Percentiles rank a stretch among this genome's conserved stretches.
phyloP scores from a whole-genome alignment of 2,329 filamentous ascomycete species.

The Elsinoe perseae region DNA sequence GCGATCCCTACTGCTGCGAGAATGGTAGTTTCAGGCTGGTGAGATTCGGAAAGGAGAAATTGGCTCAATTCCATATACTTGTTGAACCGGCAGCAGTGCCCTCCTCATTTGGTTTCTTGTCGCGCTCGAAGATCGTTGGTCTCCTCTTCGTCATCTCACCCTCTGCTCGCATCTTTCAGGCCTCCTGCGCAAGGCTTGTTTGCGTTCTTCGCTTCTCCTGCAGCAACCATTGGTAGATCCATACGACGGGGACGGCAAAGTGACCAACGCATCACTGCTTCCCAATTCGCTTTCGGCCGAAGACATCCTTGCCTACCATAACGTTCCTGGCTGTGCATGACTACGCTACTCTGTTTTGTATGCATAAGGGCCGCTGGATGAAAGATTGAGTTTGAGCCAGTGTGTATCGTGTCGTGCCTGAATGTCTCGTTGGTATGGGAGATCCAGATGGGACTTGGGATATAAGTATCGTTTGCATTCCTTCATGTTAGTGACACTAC shows the following conservation, averaged over 20 bases:
- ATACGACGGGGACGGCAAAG: too few relatives aligned
- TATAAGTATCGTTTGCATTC: not conserved
- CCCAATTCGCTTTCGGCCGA: not conserved
- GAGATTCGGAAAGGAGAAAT: not conserved
- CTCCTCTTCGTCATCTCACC: not conserved
- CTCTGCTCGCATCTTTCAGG: not conserved
- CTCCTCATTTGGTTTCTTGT: not conserved
- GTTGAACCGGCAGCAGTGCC: not conserved
- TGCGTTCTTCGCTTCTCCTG: not conserved
- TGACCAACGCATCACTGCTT: not conserved
- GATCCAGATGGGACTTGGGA: not conserved
- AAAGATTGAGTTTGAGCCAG: not conserved
- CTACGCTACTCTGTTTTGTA: not conserved
- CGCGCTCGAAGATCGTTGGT: not conserved
- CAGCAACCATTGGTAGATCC: not conserved
- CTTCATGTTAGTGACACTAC: too few relatives aligned
- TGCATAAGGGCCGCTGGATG: not conserved
- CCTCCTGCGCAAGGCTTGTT: not conserved
- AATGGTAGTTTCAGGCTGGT: too few relatives aligned
- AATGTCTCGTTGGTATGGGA: not conserved
- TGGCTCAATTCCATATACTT: not conserved
- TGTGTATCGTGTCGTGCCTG: not conserved
- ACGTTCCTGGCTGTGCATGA: not conserved
- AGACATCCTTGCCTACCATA: not conserved
- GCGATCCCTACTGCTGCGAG: too few relatives aligned